Percentiles rank a stretch among this genome's conserved stretches.
Conservation (phyloP, 768 basidiomycete species). For the Amanita jacksonii region DNA sequence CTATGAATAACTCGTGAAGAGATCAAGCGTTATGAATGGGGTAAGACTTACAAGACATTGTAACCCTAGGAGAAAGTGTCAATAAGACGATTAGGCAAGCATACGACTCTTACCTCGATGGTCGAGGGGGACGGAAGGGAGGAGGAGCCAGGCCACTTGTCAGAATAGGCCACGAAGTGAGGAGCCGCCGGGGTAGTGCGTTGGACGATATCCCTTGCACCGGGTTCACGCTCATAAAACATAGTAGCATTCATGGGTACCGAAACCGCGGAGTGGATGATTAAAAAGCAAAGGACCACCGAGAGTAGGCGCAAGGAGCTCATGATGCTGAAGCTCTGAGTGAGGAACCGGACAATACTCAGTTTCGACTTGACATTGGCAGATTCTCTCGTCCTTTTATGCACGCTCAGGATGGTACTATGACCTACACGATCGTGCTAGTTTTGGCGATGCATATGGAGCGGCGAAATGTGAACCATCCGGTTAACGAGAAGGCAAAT, state of each 20-base stretch:
- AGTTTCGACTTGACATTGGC: background rate
- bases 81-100: constrained; percentile 16
- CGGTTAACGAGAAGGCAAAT: too few relatives aligned
- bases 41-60: constrained; percentile 5
- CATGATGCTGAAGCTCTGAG: background rate
- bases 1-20: constrained; percentile 12
- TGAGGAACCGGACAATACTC: background rate
- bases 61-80: background rate
- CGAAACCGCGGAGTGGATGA: background rate
- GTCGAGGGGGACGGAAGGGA: constrained; percentile 39
- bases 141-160: constrained; percentile 32
- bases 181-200: constrained; percentile 37
- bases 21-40: too few relatives aligned
- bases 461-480: too few relatives aligned
- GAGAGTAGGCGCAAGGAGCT: background rate
- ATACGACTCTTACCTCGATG: constrained; percentile 18
- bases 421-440: too few relatives aligned
- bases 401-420: too few relatives aligned
- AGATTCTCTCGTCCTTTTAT: too few relatives aligned
- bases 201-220: constrained; percentile 17
- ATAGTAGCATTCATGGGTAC: background rate
- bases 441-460: too few relatives aligned
- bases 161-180: constrained; percentile 37
- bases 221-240: background rate
- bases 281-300: background rate